These are phyloP conservation scores for Ulota crispa DNA, from an alignment of 225 moss, liverwort and hornwort species.

Conservation along the genomic window DNA sequence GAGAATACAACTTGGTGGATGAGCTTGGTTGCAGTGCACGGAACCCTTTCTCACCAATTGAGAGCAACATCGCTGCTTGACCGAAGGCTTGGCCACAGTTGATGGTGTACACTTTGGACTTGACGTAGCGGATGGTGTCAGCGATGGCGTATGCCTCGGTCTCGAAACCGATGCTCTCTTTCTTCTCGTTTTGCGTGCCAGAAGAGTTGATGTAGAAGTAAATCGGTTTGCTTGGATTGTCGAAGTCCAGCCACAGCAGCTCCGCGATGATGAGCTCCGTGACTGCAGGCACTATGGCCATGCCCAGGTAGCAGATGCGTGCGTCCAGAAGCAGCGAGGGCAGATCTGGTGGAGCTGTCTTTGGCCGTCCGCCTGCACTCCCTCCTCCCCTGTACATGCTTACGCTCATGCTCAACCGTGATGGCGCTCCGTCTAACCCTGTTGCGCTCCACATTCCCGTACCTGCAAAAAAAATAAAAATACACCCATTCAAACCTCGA, in stretches of 20 bases:
- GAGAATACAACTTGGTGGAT: constrained; percentile 95
- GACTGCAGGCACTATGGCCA: constrained; percentile 98
- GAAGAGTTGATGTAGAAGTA: constrained; percentile 99
- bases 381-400: constrained; percentile 99
- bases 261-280: constrained; percentile 95
- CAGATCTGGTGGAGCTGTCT: constrained; percentile 97
- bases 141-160: constrained; percentile 98
- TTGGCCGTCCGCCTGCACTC: constrained; percentile 84
- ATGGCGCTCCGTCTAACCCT: constrained; percentile 74
- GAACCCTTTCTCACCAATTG: constrained; percentile 88
- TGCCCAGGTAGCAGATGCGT: constrained; percentile 94
- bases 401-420: constrained; percentile 97
- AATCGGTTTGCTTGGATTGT: constrained; percentile 91
- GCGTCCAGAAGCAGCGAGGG: constrained; percentile 94
- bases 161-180: constrained; percentile 98
- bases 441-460: constrained; percentile 89
- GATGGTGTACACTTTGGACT: constrained; percentile 91
- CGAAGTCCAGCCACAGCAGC: constrained; percentile 94
- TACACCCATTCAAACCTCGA: not conserved
- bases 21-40: constrained; percentile 97
- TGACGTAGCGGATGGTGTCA: constrained; percentile 92
- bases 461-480: constrained; percentile 29
- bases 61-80: constrained; percentile 95
- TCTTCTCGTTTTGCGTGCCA: constrained; percentile 97
- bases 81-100: constrained; percentile 98